Conservation (phyloP, 2,329 filamentous ascomycete species). For the Pseudogymnoascus sp. region DNA sequence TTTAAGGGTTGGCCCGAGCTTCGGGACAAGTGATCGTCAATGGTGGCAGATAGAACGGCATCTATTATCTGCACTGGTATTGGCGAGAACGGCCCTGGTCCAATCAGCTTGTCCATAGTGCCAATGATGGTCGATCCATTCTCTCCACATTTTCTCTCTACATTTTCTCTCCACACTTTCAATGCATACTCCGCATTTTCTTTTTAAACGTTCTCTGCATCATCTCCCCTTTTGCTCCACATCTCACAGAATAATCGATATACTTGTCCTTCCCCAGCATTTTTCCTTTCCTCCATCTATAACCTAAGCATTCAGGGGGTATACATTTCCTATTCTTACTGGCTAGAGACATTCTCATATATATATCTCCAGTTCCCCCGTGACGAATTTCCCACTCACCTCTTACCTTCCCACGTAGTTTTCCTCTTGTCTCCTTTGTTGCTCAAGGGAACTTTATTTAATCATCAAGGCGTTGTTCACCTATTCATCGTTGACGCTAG, state of each 20-base stretch:
- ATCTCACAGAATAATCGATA: not conserved
- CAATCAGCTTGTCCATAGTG: not conserved
- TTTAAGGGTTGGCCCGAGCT: not conserved
- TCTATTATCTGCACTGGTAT: not conserved
- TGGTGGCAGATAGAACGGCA: not conserved
- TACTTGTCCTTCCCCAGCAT: not conserved
- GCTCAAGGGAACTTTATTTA: not conserved
- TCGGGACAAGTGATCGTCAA: not conserved
- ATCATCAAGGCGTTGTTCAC: not conserved
- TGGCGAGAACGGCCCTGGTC: not conserved
- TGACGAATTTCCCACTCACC: not conserved
- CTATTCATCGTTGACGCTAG: not conserved
- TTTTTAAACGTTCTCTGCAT: not conserved
- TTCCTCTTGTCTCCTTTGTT: conserved; percentile 17
- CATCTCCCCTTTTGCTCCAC: not conserved
- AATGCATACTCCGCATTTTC: not conserved
- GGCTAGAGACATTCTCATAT: not conserved
- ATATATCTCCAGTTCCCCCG: not conserved
- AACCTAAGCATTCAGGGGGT: not conserved
- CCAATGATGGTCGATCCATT: not conserved
- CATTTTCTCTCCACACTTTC: not conserved
- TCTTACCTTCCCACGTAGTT: not conserved
- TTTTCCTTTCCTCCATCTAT: not conserved
- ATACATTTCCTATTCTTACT: not conserved
- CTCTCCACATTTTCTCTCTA: not conserved